Conservation (phyloP, 202 grass and related monocot species). For the Setaria italica region DNA sequence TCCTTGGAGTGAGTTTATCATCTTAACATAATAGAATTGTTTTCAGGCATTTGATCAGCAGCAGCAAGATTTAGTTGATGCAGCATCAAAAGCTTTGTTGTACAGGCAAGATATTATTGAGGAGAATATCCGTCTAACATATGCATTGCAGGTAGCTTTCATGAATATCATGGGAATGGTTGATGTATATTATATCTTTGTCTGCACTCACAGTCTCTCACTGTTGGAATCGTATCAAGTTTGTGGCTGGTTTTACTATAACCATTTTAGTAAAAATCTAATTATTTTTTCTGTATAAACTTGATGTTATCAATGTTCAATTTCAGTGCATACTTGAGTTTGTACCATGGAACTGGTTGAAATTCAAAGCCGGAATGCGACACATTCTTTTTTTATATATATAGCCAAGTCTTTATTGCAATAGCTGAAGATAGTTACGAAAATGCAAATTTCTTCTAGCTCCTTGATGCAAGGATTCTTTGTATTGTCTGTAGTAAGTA, state of each 20-base stretch:
- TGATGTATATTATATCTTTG: slow-evolving; percentile 25
- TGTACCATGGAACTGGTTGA: slow-evolving; percentile 30
- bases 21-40: slow-evolving; percentile 14
- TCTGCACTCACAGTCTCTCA: not conserved
- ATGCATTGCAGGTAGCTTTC: slow-evolving; percentile 82
- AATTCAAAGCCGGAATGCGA: not conserved
- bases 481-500: not conserved
- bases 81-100: slow-evolving; percentile 90
- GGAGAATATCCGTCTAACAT: slow-evolving; percentile 82
- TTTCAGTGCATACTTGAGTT: slow-evolving; percentile 33
- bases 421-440: slow-evolving; percentile 12
- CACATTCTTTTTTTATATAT: not conserved
- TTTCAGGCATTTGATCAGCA: slow-evolving; percentile 94
- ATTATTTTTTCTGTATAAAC: not conserved
- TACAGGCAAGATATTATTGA: slow-evolving; percentile 98
- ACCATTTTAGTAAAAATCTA: slow-evolving; percentile 7
- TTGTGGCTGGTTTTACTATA: slow-evolving; percentile 1
- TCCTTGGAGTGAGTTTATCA: not conserved
- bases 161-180: slow-evolving; percentile 7
- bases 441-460: slow-evolving; percentile 9
- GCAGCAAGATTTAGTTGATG: slow-evolving; percentile 85
- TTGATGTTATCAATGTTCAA: slow-evolving; percentile 19
- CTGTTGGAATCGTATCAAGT: slow-evolving; percentile 18
- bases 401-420: not conserved
- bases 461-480: slow-evolving; percentile 24